Evolutionary conservation across 225 moss, liverwort and hornwort genomes (phyloP).

Genomic region (Ulota crispa): DNA sequence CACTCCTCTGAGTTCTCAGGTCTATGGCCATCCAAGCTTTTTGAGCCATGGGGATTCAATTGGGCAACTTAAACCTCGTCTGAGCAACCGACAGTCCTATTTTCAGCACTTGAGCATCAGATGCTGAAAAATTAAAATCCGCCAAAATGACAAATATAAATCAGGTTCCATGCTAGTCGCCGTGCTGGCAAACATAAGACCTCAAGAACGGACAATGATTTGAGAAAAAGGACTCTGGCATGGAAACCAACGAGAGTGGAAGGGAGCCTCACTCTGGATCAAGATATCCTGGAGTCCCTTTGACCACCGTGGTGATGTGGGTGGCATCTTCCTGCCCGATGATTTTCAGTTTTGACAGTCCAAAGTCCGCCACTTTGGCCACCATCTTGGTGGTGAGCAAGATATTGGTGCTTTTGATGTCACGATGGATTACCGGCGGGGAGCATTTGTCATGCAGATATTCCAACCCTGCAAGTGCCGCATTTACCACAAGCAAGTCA

Average conservation of each 20-base stretch:
- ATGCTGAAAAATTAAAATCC: background rate
- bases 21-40: background rate
- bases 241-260: background rate
- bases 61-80: background rate
- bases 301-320: constrained; percentile 29
- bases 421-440: constrained; percentile 41
- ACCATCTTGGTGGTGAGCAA: constrained; percentile 40
- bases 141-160: background rate
- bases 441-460: constrained; percentile 47
- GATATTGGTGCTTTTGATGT: constrained; percentile 47
- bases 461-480: constrained; percentile 29
- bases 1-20: background rate
- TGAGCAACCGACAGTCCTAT: background rate
- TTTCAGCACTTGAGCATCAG: background rate
- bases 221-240: background rate
- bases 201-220: background rate
- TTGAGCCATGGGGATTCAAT: background rate
- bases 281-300: constrained; percentile 19
- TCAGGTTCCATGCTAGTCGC: background rate
- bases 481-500: background rate
- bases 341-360: constrained; percentile 38
- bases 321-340: constrained; percentile 8
- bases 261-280: constrained; percentile 42
- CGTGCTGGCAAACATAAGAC: background rate
- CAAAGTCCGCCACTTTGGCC: constrained; percentile 52